Evolutionary conservation across 495 filamentous ascomycete genomes (phyloP).

Genomic region (Xylaria nigripes): DNA sequence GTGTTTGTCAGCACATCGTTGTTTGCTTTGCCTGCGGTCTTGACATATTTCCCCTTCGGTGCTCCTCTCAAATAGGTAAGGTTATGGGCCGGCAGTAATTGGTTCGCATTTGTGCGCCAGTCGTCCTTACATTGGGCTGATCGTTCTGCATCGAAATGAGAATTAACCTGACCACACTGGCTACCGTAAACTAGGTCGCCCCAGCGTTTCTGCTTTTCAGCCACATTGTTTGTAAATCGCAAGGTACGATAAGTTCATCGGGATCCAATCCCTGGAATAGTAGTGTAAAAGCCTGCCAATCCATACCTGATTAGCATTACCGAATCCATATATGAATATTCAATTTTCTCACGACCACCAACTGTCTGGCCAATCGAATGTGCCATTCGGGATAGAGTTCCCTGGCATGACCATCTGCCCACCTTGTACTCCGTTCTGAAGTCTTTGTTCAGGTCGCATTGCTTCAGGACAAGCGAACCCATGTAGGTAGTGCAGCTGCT

Average conservation of each 20-base stretch:
- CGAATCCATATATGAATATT: neutral
- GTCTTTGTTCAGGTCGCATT: neutral
- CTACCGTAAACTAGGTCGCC: neutral
- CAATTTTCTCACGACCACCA: neutral
- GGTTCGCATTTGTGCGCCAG: too few relatives aligned
- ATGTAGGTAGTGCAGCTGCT: neutral
- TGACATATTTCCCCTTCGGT: neutral
- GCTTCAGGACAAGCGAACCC: neutral
- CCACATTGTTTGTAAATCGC: neutral
- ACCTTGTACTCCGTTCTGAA: neutral
- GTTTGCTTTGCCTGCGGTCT: neutral
- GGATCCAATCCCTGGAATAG: conserved; percentile 4
- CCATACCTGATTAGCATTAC: conserved; percentile 4
- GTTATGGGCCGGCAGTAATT: too few relatives aligned
- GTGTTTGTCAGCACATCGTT: neutral
- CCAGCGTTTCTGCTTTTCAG: neutral
- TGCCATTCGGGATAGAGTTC: neutral
- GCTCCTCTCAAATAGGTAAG: too few relatives aligned
- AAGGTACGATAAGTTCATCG: conserved; percentile 4
- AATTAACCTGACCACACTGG: too few relatives aligned
- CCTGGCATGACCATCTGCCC: neutral
- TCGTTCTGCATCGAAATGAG: too few relatives aligned
- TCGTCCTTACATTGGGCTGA: too few relatives aligned
- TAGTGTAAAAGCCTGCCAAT: neutral
- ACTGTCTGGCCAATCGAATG: neutral